phyloP scores from a whole-genome alignment of 2,329 filamentous ascomycete species.

The Sclerotinia glacialis region DNA sequence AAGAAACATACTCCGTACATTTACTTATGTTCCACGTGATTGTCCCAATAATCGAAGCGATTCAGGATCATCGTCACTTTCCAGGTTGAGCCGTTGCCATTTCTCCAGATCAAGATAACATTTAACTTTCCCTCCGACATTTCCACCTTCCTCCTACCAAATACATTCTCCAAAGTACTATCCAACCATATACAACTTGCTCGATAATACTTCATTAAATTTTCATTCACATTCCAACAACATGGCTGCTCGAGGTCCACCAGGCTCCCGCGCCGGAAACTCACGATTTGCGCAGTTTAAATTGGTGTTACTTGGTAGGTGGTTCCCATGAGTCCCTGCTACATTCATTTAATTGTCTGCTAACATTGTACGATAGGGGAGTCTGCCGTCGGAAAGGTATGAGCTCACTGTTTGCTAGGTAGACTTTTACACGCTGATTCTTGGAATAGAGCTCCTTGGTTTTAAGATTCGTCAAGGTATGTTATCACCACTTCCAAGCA shows the following conservation, averaged over 20 bases:
- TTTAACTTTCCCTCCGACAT: slow-evolving; percentile 10
- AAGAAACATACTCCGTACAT: slow-evolving; percentile 7
- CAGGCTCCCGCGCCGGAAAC: slow-evolving; percentile 62
- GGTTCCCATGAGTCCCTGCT: not conserved
- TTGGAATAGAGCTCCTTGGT: slow-evolving; percentile 83
- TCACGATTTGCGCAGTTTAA: slow-evolving; percentile 98
- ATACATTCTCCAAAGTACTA: not conserved
- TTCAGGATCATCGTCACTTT: slow-evolving; percentile 21
- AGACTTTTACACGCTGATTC: slow-evolving; percentile 27
- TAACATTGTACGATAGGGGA: slow-evolving; percentile 65
- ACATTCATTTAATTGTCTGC: slow-evolving; percentile 26
- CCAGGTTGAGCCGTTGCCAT: slow-evolving; percentile 17
- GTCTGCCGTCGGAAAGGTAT: slow-evolving; percentile 97
- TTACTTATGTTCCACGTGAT: slow-evolving; percentile 10
- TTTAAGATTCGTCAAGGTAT: slow-evolving; percentile 94
- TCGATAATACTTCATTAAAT: slow-evolving; percentile 15
- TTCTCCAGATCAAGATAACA: slow-evolving; percentile 20
- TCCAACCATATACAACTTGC: slow-evolving; percentile 1
- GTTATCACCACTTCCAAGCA: slow-evolving; percentile 31
- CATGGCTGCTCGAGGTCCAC: slow-evolving; percentile 81
- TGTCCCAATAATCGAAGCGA: slow-evolving; percentile 16
- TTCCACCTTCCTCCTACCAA: not conserved
- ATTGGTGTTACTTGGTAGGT: slow-evolving; percentile 88
- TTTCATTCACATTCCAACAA: slow-evolving; percentile 41
- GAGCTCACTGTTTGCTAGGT: slow-evolving; percentile 25